Evolutionary conservation across 257 asterid species (phyloP).

Genomic region (Marsdenia floribunda): DNA sequence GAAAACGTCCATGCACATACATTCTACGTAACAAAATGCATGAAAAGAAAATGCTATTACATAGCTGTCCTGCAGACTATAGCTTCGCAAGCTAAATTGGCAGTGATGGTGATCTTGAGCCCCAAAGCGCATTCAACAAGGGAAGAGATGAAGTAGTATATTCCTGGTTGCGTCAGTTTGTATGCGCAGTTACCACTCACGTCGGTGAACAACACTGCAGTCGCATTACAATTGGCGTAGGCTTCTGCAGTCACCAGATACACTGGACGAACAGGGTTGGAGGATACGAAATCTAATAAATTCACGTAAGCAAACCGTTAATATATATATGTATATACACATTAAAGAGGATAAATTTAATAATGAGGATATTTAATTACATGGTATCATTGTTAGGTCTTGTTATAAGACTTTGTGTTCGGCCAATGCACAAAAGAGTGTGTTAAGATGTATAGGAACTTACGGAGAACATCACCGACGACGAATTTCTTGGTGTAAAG

Average conservation of each 20-base stretch:
- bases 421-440: no score
- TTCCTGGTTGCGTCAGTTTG: neutral
- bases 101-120: neutral
- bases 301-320: neutral
- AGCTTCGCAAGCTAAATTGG: no score
- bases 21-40: no score
- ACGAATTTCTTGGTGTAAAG: neutral
- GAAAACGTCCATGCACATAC: no score
- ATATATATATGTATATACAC: no score
- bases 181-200: neutral
- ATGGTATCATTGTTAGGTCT: no score
- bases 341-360: no score
- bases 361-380: no score
- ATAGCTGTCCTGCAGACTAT: no score
- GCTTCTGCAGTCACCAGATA: neutral
- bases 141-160: neutral
- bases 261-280: neutral
- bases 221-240: neutral
- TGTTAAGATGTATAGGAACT: neutral
- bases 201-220: neutral
- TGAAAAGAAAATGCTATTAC: no score
- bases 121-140: neutral
- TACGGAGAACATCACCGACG: constrained; percentile 5
- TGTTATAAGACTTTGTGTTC: no score
- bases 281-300: neutral